phyloP scores from a whole-genome alignment of 1,284 basidiomycete species.

The Ustilago hordei region DNA sequence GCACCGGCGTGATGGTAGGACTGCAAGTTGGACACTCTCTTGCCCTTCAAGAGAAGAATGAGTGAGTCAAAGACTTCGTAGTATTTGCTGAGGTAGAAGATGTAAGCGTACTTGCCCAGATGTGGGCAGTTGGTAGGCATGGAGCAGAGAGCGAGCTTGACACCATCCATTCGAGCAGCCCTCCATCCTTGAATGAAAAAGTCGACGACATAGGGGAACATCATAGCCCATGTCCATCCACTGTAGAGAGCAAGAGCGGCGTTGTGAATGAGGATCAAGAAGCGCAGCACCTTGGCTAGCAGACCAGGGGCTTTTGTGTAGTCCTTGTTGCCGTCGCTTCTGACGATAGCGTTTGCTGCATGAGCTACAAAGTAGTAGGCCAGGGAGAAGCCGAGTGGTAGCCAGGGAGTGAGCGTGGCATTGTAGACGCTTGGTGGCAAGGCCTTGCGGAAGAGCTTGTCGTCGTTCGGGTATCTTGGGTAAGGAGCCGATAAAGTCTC shows the following conservation, averaged over 20 bases:
- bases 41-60: slow-evolving; percentile 69
- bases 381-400: slow-evolving; percentile 54
- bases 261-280: slow-evolving; percentile 58
- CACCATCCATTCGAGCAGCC: slow-evolving; percentile 53
- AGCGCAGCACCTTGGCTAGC: slow-evolving; percentile 30
- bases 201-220: slow-evolving; percentile 51
- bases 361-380: slow-evolving; percentile 59
- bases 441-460: slow-evolving; percentile 24
- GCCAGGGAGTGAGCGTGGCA: slow-evolving; percentile 33
- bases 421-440: slow-evolving; percentile 23
- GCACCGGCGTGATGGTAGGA: slow-evolving; percentile 67
- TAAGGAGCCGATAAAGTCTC: slow-evolving; percentile 28
- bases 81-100: slow-evolving; percentile 69
- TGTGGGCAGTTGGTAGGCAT: slow-evolving; percentile 62
- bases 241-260: slow-evolving; percentile 56
- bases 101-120: slow-evolving; percentile 63
- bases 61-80: slow-evolving; percentile 67
- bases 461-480: slow-evolving; percentile 40
- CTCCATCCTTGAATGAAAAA: slow-evolving; percentile 56
- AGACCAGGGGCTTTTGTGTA: slow-evolving; percentile 38
- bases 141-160: slow-evolving; percentile 69
- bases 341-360: slow-evolving; percentile 43
- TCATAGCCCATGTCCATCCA: slow-evolving; percentile 53
- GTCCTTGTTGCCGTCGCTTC: slow-evolving; percentile 38
- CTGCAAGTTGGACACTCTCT: slow-evolving; percentile 66